Conservation (phyloP, 352 stramenopile genomes). For the Globisporangium carolinianum region DNA sequence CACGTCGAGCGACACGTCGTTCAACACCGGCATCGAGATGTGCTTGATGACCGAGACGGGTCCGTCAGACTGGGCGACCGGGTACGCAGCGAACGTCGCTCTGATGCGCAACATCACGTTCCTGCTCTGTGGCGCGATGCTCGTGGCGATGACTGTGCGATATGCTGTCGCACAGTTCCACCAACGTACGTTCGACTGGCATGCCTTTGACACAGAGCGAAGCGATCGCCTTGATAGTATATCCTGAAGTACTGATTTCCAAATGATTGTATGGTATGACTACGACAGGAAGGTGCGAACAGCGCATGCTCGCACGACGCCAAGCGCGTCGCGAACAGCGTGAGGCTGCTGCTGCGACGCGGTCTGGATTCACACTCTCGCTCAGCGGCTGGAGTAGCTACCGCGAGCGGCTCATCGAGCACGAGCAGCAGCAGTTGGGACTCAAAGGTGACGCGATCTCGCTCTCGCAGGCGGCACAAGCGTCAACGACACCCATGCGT, state of each 20-base stretch:
- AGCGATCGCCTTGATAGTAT: too few species aligned
- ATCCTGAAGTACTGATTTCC: neutral
- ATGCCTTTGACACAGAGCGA: too few species aligned
- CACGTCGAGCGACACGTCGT: neutral
- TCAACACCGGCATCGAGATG: neutral
- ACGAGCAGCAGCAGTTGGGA: constrained; percentile 16
- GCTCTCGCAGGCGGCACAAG: neutral
- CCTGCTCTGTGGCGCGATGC: neutral
- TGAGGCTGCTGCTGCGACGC: constrained; percentile 13
- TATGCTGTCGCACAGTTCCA: neutral
- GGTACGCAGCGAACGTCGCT: neutral
- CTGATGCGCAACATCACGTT: neutral
- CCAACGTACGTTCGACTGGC: neutral
- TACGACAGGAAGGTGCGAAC: neutral
- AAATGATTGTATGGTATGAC: too few species aligned
- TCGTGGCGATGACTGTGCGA: neutral
- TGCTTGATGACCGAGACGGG: neutral
- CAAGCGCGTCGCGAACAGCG: constrained; percentile 6
- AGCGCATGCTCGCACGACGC: neutral
- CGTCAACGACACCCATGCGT: neutral
- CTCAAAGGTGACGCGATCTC: neutral
- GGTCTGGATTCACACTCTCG: constrained; percentile 21
- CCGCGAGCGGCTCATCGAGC: constrained; percentile 43
- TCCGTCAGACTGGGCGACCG: neutral
- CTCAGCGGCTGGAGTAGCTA: constrained; percentile 42